Conservation (phyloP, 2,329 filamentous ascomycete genomes). For the Simplicillium sp. region DNA sequence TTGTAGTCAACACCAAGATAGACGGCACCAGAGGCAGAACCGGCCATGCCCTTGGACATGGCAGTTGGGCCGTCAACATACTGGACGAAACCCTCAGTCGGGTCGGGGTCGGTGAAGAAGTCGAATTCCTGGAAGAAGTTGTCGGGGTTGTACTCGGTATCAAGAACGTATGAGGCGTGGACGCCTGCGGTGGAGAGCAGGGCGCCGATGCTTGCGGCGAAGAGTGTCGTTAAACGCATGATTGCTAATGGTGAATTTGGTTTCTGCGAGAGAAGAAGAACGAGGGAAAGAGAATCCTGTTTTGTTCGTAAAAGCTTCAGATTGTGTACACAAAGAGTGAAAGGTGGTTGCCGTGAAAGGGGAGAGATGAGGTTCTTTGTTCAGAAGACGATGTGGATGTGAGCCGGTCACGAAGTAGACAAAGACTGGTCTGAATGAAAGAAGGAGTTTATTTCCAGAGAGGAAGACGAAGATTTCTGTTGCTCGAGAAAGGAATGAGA, state of each 20-base stretch:
- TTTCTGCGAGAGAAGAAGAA: background rate
- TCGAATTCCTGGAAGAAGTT: slow-evolving; percentile 49
- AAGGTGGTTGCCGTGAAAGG: too few relatives aligned
- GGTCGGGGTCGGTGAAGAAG: slow-evolving; percentile 52
- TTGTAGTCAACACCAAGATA: slow-evolving; percentile 62
- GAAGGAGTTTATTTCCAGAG: too few relatives aligned
- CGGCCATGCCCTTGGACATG: slow-evolving; percentile 46
- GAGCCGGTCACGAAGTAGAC: too few relatives aligned
- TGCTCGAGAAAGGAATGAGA: too few relatives aligned
- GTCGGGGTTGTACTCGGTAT: slow-evolving; percentile 35
- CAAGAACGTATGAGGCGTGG: slow-evolving; percentile 31
- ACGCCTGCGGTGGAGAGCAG: slow-evolving; percentile 15
- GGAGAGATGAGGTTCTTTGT: too few relatives aligned
- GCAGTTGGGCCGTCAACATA: slow-evolving; percentile 56
- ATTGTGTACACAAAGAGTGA: too few relatives aligned
- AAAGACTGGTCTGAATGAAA: too few relatives aligned
- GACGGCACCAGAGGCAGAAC: slow-evolving; percentile 42
- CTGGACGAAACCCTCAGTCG: slow-evolving; percentile 65
- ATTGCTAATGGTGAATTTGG: slow-evolving; percentile 5
- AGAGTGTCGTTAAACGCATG: slow-evolving; percentile 15
- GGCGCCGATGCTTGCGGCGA: slow-evolving; percentile 18
- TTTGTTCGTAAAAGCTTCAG: background rate
- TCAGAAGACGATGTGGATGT: too few relatives aligned
- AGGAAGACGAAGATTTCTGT: too few relatives aligned
- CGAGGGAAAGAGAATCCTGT: background rate